Conservation (phyloP, 208 protist genomes). For the Acanthamoeba rhysodes region DNA sequence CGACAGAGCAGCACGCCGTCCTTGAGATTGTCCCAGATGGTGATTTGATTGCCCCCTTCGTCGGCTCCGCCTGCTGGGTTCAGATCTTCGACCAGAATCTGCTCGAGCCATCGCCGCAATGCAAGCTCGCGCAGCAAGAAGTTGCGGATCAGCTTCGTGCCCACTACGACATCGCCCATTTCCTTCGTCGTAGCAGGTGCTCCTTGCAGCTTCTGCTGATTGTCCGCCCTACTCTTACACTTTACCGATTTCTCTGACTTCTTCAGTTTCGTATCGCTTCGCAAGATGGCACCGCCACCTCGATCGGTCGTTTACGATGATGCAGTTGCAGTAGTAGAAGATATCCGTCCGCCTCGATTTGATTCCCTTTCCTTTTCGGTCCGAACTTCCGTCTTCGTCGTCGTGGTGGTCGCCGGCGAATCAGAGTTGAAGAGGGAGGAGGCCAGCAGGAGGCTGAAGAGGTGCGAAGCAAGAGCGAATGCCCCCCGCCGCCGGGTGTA, state of each 20-base stretch:
- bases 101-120: conserved; percentile 40
- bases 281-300: neutral
- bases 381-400: neutral
- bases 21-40: conserved; percentile 16
- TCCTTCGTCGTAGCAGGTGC: neutral
- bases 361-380: neutral
- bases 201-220: neutral
- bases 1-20: conserved; percentile 48
- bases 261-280: neutral
- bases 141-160: conserved; percentile 24
- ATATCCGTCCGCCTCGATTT: neutral
- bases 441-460: neutral
- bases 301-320: neutral
- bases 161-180: conserved; percentile 45
- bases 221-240: neutral
- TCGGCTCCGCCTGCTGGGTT: neutral
- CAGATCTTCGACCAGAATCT: conserved; percentile 1
- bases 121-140: conserved; percentile 42
- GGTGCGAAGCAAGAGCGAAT: neutral
- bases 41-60: neutral
- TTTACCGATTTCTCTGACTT: neutral
- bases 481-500: too few species aligned
- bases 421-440: neutral
- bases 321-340: neutral
- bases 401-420: too few species aligned